Base-by-base conservation (phyloP, 2,329 filamentous ascomycete genomes). In the Colletotrichum camelliae region DNA sequence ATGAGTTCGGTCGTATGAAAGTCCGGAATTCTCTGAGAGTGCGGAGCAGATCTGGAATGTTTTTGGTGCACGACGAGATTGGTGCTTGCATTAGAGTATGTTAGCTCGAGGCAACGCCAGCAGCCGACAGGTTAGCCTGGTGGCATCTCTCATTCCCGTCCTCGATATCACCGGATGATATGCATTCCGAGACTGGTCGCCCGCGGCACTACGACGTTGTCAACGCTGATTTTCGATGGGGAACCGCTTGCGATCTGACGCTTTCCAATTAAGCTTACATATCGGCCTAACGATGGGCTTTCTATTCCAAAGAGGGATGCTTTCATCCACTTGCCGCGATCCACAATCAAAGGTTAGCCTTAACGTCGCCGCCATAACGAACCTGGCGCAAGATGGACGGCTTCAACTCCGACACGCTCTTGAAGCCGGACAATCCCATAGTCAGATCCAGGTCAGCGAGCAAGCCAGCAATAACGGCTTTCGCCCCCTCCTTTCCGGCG, bases 381-480 rank as follows among this genome's bases (percentile, higher is more conserved):
- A 81, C 75, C 77, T 76, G 82, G 65, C 81, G 83, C 68, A 88
- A 66, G 66, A 83, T 82, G 10, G 80, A 80, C 35, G 78, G 80
- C 31, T 82, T 83, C 43, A 88, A 78, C 52, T 86, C 85, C 0
- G 78, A 77, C 12, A 89, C 80, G 21, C 78, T 86, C 80, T 84
- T 81, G 70, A 90, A 88, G 0, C 91, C 91, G 4, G 87, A 83
- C 62, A 92, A 81, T 2, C 88, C 88, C 88, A 93, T 89, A 10
- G 85, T 89, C 70, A 90, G 86, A 80, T 92, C 91, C 18, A 88
- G 83, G 80, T 89, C 92, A 31, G 83, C 88, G 66, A 91, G 80
- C 21, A 91, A 78, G 1, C 89, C 87, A 67, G 86, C 85, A 70
- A 91, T 79, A 4, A 89, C 87, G 67, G 89, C 84, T 76, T 87